Base-by-base conservation (phyloP, 306 rosid genomes). In the Sicyos edulis region DNA sequence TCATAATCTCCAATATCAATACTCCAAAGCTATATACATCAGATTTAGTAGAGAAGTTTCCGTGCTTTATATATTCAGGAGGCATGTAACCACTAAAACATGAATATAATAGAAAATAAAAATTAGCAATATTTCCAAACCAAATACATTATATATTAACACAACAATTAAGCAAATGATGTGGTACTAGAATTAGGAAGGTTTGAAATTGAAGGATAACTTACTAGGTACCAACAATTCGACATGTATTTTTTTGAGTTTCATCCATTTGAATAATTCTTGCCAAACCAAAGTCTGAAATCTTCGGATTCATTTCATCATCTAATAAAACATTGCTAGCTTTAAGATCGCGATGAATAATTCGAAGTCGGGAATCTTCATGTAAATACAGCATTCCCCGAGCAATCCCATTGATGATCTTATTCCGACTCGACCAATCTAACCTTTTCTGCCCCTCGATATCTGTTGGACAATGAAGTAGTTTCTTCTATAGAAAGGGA, bases 221-320 rank as follows among this genome's bases (percentile, higher is more conserved):
- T 83, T 60, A 86, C 87, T 54, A 49, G 13, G 89, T 53, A 53
- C 56, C 56, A 16, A 53, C 87, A 59, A 86, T 65, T 75, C 78
- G 81, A 8, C 8, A 47, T 0, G 88, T 83, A 67, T 54, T 76
- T 74, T 63, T 83, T 74, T 75, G 77, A 49, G 75, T 79, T 71
- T 86, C 80, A 75, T 82, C 76, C 7, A 32, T 51, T 17, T 64
- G 76, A 50, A 82, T 71, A 19, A 85, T 79, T 45, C 73, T 81
- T 47, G 86, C 78, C 81, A 75, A 54, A 0, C 86, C 87, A 76
- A 87, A 85, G 37, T 85, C 82, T 4, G 85, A 57, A 26, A 87
- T 78, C 52, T 85, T 87, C 21, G 84, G 59, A 53, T 83, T 78
- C 71, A 85, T 75, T 45, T 79, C 24, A 2, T 2, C 77, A 69